These are phyloP conservation scores for Mortierella sp. DNA, from an alignment of 371 early-diverging fungal species.

Conservation along the genomic window DNA sequence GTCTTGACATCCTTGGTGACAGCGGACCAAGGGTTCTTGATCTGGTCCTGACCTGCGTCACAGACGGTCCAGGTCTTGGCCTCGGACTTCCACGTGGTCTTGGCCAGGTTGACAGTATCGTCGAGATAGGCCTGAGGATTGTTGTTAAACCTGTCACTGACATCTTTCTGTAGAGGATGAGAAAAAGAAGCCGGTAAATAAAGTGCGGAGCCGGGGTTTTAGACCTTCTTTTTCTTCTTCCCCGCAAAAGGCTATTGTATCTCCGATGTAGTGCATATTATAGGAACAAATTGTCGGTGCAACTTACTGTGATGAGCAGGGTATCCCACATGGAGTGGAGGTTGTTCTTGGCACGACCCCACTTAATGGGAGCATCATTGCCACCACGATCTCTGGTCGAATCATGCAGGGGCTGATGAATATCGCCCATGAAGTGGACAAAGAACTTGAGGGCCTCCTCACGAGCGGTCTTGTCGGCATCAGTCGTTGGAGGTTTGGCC, in stretches of 20 bases:
- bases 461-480: not conserved
- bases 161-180: slow-evolving; percentile 34
- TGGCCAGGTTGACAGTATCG: slow-evolving; percentile 32
- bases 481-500: slow-evolving; percentile 16
- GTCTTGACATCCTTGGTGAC: slow-evolving; percentile 28
- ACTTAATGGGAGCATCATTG: slow-evolving; percentile 49
- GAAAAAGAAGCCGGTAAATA: not conserved
- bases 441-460: slow-evolving; percentile 62
- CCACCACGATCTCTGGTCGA: slow-evolving; percentile 55
- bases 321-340: slow-evolving; percentile 62
- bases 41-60: slow-evolving; percentile 11
- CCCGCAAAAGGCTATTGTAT: not conserved
- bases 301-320: slow-evolving; percentile 43
- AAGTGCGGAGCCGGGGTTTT: not conserved
- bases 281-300: not conserved
- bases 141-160: slow-evolving; percentile 28
- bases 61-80: slow-evolving; percentile 37
- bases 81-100: slow-evolving; percentile 35
- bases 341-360: slow-evolving; percentile 48
- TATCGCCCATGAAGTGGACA: slow-evolving; percentile 68
- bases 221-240: not conserved
- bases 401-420: slow-evolving; percentile 70
- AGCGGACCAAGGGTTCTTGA: slow-evolving; percentile 34
- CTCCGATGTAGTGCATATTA: not conserved
- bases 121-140: slow-evolving; percentile 41